Base-by-base conservation (phyloP, 345 rosid genomes). In the Heritiera littoralis region DNA sequence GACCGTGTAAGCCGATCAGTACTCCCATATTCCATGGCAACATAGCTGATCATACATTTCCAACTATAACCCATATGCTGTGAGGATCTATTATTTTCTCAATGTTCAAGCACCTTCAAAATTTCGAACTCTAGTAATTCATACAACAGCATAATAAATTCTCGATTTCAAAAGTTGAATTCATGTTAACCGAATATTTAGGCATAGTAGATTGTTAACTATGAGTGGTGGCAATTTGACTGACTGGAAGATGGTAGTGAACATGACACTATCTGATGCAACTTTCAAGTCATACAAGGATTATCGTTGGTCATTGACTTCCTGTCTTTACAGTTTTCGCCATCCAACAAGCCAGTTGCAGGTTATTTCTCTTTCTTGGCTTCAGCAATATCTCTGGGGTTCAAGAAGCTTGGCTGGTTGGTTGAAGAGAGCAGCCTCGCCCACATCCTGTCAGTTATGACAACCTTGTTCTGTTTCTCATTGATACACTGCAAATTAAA, bases 391-490 rank as follows among this genome's bases (percentile, higher is more conserved):
- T 68, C 87, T 40, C 66, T 72, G 54, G 81, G 68, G 35, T 76
- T 80, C 82, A 89, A 63, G 88, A 92, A 93, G 87, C 96, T 87
- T 9, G 95, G 98, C 84, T 92, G 93, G 84, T 92, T 87, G 5
- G 94, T 93, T 7, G 93, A 92, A 70, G 93, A 91, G 15, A 93
- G 80, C 81, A 92, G 85, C 63, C 93, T 84, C 38, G 97, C 97
- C 98, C 98, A 93, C 97, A 92, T 93, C 79, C 98, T 86, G 85
- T 93, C 97, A 1, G 94, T 93, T 54, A 93, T 90, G 72, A 92
- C 96, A 72, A 93, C 97, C 45, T 87, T 84, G 78, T 89, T 92
- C 80, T 82, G 92, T 66, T 8, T 89, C 81, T 90, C 97, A 0
- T 75, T 90, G 76, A 92, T 84, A 45, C 92, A 83, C 97, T 93